phyloP scores from a whole-genome alignment of 306 rosid genomes.

The Carpinus fangiana region DNA sequence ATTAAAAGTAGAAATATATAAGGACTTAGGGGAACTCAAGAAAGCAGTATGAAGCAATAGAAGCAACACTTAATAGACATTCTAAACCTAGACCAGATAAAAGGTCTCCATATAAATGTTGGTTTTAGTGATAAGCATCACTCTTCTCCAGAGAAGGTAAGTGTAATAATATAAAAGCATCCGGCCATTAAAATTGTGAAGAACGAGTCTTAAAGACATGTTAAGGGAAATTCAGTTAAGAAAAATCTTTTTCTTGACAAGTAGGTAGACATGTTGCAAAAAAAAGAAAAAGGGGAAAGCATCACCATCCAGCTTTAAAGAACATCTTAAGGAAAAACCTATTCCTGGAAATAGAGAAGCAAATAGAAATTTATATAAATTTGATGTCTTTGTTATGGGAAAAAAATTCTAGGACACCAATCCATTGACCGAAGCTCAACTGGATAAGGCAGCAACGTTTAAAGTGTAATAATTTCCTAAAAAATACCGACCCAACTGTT shows the following conservation, averaged over 20 bases:
- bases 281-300: background rate
- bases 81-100: background rate
- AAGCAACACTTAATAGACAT: constrained; percentile 5
- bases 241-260: background rate
- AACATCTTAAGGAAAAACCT: background rate
- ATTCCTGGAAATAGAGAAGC: background rate
- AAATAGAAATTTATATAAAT: background rate
- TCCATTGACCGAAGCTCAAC: background rate
- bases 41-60: constrained; percentile 12
- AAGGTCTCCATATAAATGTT: background rate
- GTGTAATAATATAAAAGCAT: background rate
- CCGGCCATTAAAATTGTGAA: background rate
- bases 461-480: background rate
- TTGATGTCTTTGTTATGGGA: background rate
- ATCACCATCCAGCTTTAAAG: background rate
- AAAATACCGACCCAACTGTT: background rate
- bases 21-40: constrained; percentile 11
- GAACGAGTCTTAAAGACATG: background rate
- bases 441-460: background rate
- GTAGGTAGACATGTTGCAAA: too few species aligned
- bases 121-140: constrained; percentile 8
- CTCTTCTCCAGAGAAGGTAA: background rate
- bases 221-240: background rate
- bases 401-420: background rate
- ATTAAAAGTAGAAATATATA: constrained; percentile 3